A percentile compares a stretch with the other conserved stretches of the same genome.
Evolutionary conservation across 331 rosid species (phyloP).

Genomic region (Quercus tomentella): DNA sequence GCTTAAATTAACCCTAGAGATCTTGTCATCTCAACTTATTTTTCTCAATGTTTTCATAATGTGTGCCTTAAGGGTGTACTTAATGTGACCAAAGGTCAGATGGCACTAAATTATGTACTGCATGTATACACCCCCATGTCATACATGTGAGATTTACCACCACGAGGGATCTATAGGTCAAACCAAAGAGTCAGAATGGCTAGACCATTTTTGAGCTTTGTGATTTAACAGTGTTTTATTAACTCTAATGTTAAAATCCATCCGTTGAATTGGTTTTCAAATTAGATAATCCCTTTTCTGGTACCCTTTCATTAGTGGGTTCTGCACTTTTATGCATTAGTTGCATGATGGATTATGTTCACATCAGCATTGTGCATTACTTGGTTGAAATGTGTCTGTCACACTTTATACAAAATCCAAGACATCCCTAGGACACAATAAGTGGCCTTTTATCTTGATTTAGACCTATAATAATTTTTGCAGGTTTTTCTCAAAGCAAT

Average conservation of each 20-base stretch:
- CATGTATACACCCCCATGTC: neutral
- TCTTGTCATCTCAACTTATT: neutral
- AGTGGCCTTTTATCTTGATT: constrained; percentile 8
- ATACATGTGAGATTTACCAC: neutral
- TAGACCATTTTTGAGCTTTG: neutral
- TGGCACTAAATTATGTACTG: neutral
- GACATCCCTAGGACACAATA: neutral
- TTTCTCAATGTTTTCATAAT: neutral
- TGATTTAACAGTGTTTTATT: neutral
- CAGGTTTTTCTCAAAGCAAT: constrained; percentile 98
- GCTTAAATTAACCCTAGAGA: no score
- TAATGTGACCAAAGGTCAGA: neutral
- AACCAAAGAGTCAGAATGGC: constrained; percentile 1
- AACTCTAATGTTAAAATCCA: neutral
- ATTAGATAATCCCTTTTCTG: neutral
- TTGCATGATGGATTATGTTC: neutral
- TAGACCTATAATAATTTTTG: neutral
- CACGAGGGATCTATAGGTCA: neutral
- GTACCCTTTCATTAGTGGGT: neutral
- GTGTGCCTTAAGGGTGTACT: constrained; percentile 9
- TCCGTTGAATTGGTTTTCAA: neutral
- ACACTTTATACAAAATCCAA: neutral
- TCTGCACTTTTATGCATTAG: neutral
- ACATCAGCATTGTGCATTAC: neutral
- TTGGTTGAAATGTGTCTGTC: neutral